phyloP scores from a whole-genome alignment of 2,329 filamentous ascomycete genomes.

The Knoxdaviesia proteae region DNA sequence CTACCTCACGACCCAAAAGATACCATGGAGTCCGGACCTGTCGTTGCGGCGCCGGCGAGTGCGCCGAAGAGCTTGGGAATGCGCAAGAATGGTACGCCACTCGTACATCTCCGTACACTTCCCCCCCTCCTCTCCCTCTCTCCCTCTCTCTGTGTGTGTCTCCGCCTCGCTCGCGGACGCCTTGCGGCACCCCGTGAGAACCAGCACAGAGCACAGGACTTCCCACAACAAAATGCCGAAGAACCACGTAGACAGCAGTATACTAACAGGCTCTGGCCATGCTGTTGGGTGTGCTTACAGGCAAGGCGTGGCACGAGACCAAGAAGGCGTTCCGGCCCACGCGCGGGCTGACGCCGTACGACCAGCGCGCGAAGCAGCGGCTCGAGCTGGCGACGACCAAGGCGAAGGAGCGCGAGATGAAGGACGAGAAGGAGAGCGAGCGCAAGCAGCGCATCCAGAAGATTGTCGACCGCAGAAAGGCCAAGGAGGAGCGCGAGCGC shows the following conservation, averaged over 20 bases:
- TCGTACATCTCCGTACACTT: neutral
- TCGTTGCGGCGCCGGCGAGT: constrained; percentile 14
- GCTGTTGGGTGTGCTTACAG: constrained; percentile 20
- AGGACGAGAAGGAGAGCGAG: constrained; percentile 83
- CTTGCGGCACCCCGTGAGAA: neutral
- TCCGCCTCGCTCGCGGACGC: neutral
- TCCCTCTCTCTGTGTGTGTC: neutral
- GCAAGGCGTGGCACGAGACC: constrained; percentile 80
- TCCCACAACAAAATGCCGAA: neutral
- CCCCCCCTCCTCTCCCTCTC: neutral
- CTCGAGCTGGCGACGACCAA: constrained; percentile 57
- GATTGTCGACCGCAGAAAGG: constrained; percentile 67
- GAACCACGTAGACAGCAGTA: neutral
- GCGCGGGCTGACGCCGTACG: constrained; percentile 58
- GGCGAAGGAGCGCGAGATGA: constrained; percentile 86
- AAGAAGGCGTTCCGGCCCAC: constrained; percentile 74
- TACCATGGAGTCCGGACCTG: constrained; percentile 1
- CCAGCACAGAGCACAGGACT: neutral
- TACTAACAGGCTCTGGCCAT: constrained; percentile 1
- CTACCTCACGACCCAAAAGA: too few species aligned
- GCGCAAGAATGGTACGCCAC: constrained; percentile 57
- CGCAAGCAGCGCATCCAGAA: constrained; percentile 62
- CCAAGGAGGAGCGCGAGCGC: constrained; percentile 81
- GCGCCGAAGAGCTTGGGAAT: constrained; percentile 35
- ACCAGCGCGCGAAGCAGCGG: constrained; percentile 52